Evolutionary conservation across 2,329 filamentous ascomycete genomes (phyloP).

Genomic region (Colletotrichum tamarilloi): DNA sequence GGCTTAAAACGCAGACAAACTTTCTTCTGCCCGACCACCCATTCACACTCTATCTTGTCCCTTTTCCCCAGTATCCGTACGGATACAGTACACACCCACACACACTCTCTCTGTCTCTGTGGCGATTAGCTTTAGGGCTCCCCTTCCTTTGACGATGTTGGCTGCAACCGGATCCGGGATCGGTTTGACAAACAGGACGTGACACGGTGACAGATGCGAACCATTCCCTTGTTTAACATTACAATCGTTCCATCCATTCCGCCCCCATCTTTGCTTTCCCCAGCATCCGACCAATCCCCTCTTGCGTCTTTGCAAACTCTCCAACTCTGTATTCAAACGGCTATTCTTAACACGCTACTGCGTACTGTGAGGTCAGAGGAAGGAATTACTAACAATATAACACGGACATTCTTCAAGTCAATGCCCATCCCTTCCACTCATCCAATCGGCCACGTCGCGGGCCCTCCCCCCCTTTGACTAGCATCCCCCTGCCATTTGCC

Average conservation of each 20-base stretch:
- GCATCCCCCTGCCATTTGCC: constrained; percentile 22
- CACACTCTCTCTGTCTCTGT: neutral
- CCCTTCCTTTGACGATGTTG: neutral
- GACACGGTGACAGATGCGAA: neutral
- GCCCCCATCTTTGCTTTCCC: neutral
- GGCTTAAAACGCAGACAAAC: constrained; percentile 7
- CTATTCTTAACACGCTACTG: neutral
- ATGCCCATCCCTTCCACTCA: neutral
- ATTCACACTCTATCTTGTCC: neutral
- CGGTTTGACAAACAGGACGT: neutral
- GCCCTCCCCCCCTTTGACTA: neutral
- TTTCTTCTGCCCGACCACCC: neutral
- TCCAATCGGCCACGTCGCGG: constrained; percentile 26
- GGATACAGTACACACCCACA: neutral
- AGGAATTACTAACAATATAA: neutral
- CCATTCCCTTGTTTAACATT: neutral
- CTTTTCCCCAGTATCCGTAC: neutral
- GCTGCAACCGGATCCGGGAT: neutral
- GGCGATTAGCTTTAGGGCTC: neutral
- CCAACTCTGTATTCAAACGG: neutral
- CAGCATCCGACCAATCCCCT: neutral
- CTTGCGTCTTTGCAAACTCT: neutral
- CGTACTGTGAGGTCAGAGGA: neutral
- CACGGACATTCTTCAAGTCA: constrained; percentile 1
- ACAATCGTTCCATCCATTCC: neutral